Percentiles rank a stretch among this genome's conserved stretches.
These are phyloP conservation scores for Calonectria pteridis DNA, from an alignment of 2,329 filamentous ascomycete genomes.

Conservation along the genomic window DNA sequence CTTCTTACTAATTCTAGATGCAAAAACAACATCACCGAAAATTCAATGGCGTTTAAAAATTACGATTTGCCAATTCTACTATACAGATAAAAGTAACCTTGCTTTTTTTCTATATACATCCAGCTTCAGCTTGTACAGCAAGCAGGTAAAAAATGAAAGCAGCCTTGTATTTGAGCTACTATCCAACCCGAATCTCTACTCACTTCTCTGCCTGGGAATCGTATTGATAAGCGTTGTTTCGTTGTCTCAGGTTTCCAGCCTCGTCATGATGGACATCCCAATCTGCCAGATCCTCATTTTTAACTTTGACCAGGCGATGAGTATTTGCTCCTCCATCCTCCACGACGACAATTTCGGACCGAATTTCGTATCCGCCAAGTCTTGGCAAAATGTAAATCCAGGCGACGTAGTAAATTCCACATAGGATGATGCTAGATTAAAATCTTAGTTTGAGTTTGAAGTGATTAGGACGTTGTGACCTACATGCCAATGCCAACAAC, in stretches of 20 bases:
- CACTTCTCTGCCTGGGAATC: not conserved
- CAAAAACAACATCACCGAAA: too few species aligned
- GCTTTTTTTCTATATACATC: too few species aligned
- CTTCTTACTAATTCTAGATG: too few species aligned
- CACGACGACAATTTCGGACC: conserved; percentile 66
- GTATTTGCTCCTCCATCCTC: conserved; percentile 51
- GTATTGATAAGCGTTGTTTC: not conserved
- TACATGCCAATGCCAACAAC: conserved; percentile 74
- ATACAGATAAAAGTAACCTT: not conserved
- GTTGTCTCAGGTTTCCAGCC: conserved; percentile 41
- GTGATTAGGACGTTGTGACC: conserved; percentile 46
- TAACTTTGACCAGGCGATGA: conserved; percentile 66
- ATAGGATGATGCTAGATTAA: conserved; percentile 60
- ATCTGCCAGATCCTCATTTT: conserved; percentile 58
- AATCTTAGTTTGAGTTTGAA: not conserved
- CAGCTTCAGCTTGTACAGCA: too few species aligned
- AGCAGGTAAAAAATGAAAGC: too few species aligned
- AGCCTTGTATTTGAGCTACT: too few species aligned
- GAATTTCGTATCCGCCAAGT: conserved; percentile 64
- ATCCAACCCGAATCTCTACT: not conserved
- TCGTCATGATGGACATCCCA: conserved; percentile 73
- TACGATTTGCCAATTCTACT: too few species aligned
- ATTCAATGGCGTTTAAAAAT: too few species aligned
- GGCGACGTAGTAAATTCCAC: conserved; percentile 68
- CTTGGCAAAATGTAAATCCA: conserved; percentile 70